Evolutionary conservation across 768 basidiomycete genomes (phyloP), one percentile per base, ranked within the genome.

Genomic region (Pleurotus cornucopiae): DNA sequence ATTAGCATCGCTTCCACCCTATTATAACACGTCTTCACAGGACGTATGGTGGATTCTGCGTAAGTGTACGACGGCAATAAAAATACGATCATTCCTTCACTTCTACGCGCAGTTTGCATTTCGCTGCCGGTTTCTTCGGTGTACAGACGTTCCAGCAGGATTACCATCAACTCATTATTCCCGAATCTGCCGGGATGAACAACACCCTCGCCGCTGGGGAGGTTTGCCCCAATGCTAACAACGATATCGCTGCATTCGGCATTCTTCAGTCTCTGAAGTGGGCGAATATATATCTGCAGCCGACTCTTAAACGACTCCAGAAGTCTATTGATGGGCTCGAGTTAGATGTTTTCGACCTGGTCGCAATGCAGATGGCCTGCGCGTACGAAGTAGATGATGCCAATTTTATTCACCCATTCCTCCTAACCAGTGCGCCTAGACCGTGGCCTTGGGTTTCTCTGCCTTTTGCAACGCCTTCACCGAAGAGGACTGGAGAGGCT

Each of bases 401-500:
- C 49, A 41, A 26, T 12, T 18, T 49, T 26, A 9, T 6, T 9
- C 25, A 21, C 18, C 37, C 14, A 34, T 45, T 18, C n/a, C 46
- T 34, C 48, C 25, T 44, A 43, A 46, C 13, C 5, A 30, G 43
- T 37, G 6, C 6, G 11, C 23, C 44, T 18, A 89, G 85, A 89
- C 90, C 25, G 89, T 91, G 46, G 79, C 88, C 0, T 81, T 91
- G 5, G 89, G 88, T 0, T 90, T 83, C 63, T 90, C 88, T 6
- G 73, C 77, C 43, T 93, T 91, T 67, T 93, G 90, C 59, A 80
- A 78, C 44, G 68, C 91, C 13, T 93, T 93, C 68, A 89, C 87
- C 0, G 78, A 88, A 62, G 82, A 86, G 26, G 91, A 91, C 65
- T 93, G 89, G 90, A 78, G 84, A 63, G 84, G 85, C 0, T 91